Evolutionary conservation across 225 moss, liverwort and hornwort species (phyloP), one percentile per base, ranked within the genome.

Genomic region (Sphagnum tenellum): DNA sequence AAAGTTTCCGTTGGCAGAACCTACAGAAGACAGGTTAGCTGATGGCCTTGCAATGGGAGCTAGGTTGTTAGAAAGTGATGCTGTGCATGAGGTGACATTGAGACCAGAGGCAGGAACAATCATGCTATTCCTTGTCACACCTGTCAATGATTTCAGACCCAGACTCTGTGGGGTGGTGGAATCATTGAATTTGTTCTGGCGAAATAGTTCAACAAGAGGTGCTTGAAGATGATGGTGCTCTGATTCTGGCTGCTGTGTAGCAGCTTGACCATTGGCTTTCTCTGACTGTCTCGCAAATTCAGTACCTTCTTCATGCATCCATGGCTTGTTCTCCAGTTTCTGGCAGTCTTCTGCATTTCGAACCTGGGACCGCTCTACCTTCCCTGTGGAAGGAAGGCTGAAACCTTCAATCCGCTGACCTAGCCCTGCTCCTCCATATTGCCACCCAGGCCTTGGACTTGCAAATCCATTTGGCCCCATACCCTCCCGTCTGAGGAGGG

Each of bases 391-490:
- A 29, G 79, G 66, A 14, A 92, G 77, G 67, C 69, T 88, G 57
- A 90, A 90, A 56, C 92, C 92, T 70, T 90, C 88, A 67, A 88
- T 88, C 70, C 89, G 77, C 74, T 89, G 95, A 63, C 71, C 78
- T 73, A 71, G 14, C 44, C 63, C 66, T 45, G 48, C 70, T 61
- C 78, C 75, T 67, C 83, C 91, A 66, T 69, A 82, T 63, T 66
- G 78, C 86, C 89, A 85, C 55, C 86, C 88, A 69, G 86, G 76
- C 57, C 89, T 81, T 29, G 95, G 92, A 75, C 89, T 96, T 7
- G 88, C 89, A 67, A 92, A 92, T 13, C 92, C 89, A 65, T 92
- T 92, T 50, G 84, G 89, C 61, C 95, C 92, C 72, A 82, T 92
- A 54, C 82, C 95, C 73, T 98, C 92, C 49, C 92, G 76, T 67